Evolutionary conservation across 2,329 filamentous ascomycete species (phyloP), one percentile per base, ranked within the genome.

Genomic region (Alternaria triticina): DNA sequence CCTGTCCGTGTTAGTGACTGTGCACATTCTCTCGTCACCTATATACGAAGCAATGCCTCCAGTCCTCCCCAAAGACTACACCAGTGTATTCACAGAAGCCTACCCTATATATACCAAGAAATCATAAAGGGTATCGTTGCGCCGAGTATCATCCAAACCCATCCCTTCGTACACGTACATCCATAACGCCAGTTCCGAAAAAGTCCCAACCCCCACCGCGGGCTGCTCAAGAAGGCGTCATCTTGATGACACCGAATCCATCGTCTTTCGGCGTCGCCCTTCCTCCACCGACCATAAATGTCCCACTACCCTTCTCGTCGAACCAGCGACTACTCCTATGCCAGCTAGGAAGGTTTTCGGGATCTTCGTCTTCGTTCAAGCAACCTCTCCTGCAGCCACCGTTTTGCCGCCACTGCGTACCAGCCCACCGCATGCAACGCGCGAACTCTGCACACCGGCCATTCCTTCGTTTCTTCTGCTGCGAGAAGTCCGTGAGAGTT

Each of bases 371-470:
- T 54, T 79, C 76, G 54, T 77, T 71, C 63, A 66, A 68, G 51
- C 76, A 79, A 0, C 75, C 75, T 15, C 74, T 62, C 45, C 75
- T 69, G 52, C 76, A 78, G 0, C 74, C 76, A 9, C 75, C 76
- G 12, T 66, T 72, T 47, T 73, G 70, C 20, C 74, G 66, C 76
- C 76, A 78, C 10, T 54, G 67, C 28, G 67, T 68, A 4, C 72
- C 74, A 4, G 71, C 74, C 76, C 76, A 79, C 55, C 77, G 77
- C 71, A 72, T 76, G 40, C 76, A 79, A 11, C 74, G 68, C 17
- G 75, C 74, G 56, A 76, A 77, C 45, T 78, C 74, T 7, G 72
- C 73, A 54, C 76, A 79, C 9, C 65, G 59, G 0, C 54, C 68
- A 3, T 54, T 49, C 22, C 72, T 64, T 44, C 54, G 62, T 45